Evolutionary conservation across 1,284 basidiomycete genomes (phyloP), one percentile per base, ranked within the genome.

Genomic region (Apiotrichum montevideense): DNA sequence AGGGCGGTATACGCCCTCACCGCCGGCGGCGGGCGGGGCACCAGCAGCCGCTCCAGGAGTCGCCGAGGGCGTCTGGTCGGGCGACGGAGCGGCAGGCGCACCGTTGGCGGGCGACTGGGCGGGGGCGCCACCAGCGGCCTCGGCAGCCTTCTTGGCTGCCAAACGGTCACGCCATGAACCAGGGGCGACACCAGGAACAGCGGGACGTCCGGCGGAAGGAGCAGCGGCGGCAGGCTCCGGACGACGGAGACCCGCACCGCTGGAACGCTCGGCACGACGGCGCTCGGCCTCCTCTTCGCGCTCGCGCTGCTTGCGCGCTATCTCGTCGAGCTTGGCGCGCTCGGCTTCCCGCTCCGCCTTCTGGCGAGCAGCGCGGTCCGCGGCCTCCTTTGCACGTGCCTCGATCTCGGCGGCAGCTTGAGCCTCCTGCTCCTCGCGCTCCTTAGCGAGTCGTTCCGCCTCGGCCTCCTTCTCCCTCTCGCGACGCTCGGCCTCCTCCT

Each of bases 221-320:
- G 57, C 53, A 33, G 59, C 43, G 69, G 68, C 47, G 58, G 57
- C 35, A 52, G 63, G 43, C 35, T 55, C 45, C 9, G 56, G 51
- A 44, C 53, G 64, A 45, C 62, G 55, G 51, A 56, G 51, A 29
- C 63, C 66, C 11, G 66, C 67, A 45, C 61, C 66, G n/a, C 63
- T 63, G 11, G 62, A 34, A 37, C 71, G 63, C 59, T 74, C 74
- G 8, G 65, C 67, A 33, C 74, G 71, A 41, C 83, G 82, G 13
- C 81, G 81, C 66, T 84, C 81, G 0, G 88, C 89, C 67, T 92
- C 91, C 53, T 88, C 87, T 70, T 92, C 90, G 58, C 87, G 83
- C 68, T 86, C 82, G n/a, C 73, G 77, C 67, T 86, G 87, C 48
- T 80, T 75, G 21, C 81, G 81, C 3, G 82, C 83, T 41, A 80